Percentiles rank a stretch among this genome's conserved stretches.
These are phyloP conservation scores for Leucosporidium yakuticum DNA, from an alignment of 768 basidiomycete genomes.

Conservation along the genomic window DNA sequence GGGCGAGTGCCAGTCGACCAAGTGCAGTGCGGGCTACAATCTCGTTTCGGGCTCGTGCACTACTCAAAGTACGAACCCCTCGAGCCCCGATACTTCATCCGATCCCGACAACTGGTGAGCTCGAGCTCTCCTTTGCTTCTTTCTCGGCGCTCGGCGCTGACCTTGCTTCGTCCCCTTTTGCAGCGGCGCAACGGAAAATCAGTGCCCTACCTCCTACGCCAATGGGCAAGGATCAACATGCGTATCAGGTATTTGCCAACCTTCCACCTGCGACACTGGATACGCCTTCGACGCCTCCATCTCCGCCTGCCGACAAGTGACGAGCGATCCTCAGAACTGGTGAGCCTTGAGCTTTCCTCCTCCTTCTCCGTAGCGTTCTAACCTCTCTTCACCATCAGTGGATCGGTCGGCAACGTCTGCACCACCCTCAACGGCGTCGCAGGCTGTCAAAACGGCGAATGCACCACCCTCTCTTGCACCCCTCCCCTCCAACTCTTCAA, in stretches of 20 bases:
- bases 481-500: constrained; percentile 1
- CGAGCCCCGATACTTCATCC: too few relatives aligned
- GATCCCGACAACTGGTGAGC: constrained; percentile 25
- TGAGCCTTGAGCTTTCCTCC: not conserved
- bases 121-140: not conserved
- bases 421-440: constrained; percentile 5
- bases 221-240: constrained; percentile 24
- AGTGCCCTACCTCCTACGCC: constrained; percentile 19
- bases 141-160: not conserved
- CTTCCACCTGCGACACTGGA: constrained; percentile 12
- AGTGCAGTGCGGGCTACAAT: constrained; percentile 16
- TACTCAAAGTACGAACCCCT: constrained; percentile 12
- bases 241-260: constrained; percentile 18
- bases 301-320: constrained; percentile 12
- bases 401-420: constrained; percentile 22
- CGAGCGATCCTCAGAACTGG: constrained; percentile 22
- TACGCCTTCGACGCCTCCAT: constrained; percentile 19
- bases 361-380: not conserved
- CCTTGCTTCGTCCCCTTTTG: too few relatives aligned
- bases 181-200: constrained; percentile 15
- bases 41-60: constrained; percentile 18
- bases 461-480: constrained; percentile 15
- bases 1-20: constrained; percentile 13
- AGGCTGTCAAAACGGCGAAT: constrained; percentile 6
- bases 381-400: constrained; percentile 2